Conservation (phyloP, 768 basidiomycete species). For the Tricholoma sp. region DNA sequence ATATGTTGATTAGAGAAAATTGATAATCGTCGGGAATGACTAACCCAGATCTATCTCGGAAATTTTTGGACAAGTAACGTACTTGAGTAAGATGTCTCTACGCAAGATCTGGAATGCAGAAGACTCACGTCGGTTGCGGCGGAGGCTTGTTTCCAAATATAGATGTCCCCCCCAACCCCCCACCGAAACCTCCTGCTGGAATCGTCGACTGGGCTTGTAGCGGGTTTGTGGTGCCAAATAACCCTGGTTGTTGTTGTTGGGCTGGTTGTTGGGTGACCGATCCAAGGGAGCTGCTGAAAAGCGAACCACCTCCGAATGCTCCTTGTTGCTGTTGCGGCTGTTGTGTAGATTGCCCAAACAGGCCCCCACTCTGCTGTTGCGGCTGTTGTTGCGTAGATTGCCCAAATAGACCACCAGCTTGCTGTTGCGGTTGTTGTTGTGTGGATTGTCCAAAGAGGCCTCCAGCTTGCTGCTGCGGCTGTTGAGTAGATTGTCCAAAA, state of each 20-base stretch:
- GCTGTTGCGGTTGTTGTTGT: slow-evolving; percentile 15
- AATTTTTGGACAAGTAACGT: not conserved
- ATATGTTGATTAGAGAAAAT: not conserved
- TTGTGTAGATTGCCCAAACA: slow-evolving; percentile 21
- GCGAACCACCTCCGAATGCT: slow-evolving; percentile 7
- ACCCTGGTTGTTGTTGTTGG: slow-evolving; percentile 18
- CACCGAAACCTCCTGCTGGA: slow-evolving; percentile 23
- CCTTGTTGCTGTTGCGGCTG: slow-evolving; percentile 12
- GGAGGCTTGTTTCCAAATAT: slow-evolving; percentile 28
- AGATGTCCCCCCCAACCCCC: slow-evolving; percentile 15
- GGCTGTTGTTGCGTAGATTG: slow-evolving; percentile 15
- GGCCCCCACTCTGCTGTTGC: slow-evolving; percentile 17
- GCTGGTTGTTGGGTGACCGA: slow-evolving; percentile 17
- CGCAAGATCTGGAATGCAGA: slow-evolving; percentile 6
- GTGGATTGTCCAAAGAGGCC: slow-evolving; percentile 22
- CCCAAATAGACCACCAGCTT: slow-evolving; percentile 16
- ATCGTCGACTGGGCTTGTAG: slow-evolving; percentile 28
- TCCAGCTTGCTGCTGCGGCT: slow-evolving; percentile 18
- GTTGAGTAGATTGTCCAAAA: slow-evolving; percentile 17
- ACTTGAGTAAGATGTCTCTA: not conserved
- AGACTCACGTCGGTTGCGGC: slow-evolving; percentile 24
- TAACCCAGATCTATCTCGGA: slow-evolving; percentile 13
- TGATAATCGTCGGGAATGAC: slow-evolving; percentile 2
- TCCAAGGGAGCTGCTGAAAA: slow-evolving; percentile 9
- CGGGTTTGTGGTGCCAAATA: slow-evolving; percentile 15